These are phyloP conservation scores for Prunus dulcis DNA, from an alignment of 306 rosid genomes.

Conservation along the genomic window DNA sequence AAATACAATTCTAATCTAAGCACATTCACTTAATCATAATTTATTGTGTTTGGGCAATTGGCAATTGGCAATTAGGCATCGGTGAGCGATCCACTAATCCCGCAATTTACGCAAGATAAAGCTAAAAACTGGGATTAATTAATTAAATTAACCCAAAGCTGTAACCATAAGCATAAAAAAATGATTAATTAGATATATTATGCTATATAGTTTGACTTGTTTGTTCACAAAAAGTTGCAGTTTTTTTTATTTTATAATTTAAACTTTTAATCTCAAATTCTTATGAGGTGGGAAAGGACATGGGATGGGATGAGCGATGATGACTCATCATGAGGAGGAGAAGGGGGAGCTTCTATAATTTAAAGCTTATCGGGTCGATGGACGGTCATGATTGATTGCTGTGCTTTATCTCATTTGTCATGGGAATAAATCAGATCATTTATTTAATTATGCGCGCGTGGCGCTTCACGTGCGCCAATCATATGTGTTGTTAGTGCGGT, in stretches of 20 bases:
- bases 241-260: too few relatives aligned
- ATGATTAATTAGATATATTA: neutral
- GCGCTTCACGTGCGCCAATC: slow-evolving; percentile 51
- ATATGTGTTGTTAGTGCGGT: slow-evolving; percentile 18
- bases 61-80: neutral
- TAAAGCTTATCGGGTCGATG: neutral
- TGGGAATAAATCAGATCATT: neutral
- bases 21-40: slow-evolving; percentile 5
- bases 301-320: neutral
- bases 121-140: slow-evolving; percentile 25
- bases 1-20: neutral
- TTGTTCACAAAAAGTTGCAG: neutral
- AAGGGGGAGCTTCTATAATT: neutral
- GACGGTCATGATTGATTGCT: slow-evolving; percentile 30
- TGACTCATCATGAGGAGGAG: neutral
- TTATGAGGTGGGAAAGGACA: too few relatives aligned
- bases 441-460: slow-evolving; percentile 25
- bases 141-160: neutral
- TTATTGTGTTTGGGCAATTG: neutral
- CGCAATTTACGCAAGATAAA: slow-evolving; percentile 30
- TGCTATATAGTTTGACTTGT: slow-evolving; percentile 9
- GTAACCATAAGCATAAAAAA: neutral
- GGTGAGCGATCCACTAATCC: slow-evolving; percentile 17
- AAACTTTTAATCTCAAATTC: too few relatives aligned
- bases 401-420: neutral